Conservation (phyloP, 2,329 filamentous ascomycete genomes). For the Hypoxylon sp. region DNA sequence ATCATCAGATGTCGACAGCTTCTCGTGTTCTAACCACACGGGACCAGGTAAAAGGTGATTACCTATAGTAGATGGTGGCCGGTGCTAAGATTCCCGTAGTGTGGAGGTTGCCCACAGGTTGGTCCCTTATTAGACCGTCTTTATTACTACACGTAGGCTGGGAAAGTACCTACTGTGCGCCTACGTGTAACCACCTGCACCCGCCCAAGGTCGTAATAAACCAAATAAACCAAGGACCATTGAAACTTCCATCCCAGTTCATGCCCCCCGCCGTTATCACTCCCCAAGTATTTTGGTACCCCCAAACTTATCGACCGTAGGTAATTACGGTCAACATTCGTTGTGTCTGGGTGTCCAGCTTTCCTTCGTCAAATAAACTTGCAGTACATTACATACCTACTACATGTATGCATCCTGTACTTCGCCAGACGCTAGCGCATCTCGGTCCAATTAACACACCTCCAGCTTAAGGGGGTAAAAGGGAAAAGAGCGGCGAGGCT, state of each 20-base stretch:
- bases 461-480: slow-evolving; percentile 17
- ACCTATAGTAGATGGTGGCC: slow-evolving; percentile 9
- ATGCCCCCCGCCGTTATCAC: slow-evolving; percentile 17
- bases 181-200: slow-evolving; percentile 18
- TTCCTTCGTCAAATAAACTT: slow-evolving; percentile 17
- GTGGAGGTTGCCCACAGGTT: slow-evolving; percentile 27
- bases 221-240: slow-evolving; percentile 6
- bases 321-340: slow-evolving; percentile 19
- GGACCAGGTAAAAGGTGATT: slow-evolving; percentile 11
- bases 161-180: neutral
- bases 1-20: slow-evolving; percentile 24
- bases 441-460: slow-evolving; percentile 28
- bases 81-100: slow-evolving; percentile 26
- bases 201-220: neutral
- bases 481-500: slow-evolving; percentile 29
- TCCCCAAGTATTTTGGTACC: neutral
- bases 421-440: slow-evolving; percentile 29
- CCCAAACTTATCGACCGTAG: slow-evolving; percentile 6
- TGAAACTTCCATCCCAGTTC: neutral
- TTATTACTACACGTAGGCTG: slow-evolving; percentile 29
- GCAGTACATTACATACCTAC: slow-evolving; percentile 1
- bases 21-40: slow-evolving; percentile 18
- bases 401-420: neutral
- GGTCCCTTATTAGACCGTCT: slow-evolving; percentile 27
- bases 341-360: slow-evolving; percentile 1